phyloP scores from a whole-genome alignment of 1,284 basidiomycete species.

The Waitea zeae region DNA sequence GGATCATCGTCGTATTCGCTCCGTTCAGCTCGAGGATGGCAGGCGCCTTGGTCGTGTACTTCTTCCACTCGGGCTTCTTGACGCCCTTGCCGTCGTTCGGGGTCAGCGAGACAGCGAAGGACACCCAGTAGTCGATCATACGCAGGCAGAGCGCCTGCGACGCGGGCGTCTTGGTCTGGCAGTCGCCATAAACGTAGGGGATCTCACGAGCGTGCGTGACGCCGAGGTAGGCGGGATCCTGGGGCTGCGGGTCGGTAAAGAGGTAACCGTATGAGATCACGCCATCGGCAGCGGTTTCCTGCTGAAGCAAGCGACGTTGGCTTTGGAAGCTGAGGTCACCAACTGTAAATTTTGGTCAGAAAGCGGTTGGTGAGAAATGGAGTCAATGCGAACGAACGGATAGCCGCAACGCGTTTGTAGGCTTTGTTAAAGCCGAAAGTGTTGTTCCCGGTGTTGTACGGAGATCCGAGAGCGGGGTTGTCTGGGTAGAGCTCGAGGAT shows the following conservation, averaged over 20 bases:
- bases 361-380: no score
- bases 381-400: no score
- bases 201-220: no score
- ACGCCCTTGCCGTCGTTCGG: conserved; percentile 1
- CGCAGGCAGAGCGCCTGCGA: background rate
- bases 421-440: conserved; percentile 8
- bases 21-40: conserved; percentile 19
- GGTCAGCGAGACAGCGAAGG: conserved; percentile 2
- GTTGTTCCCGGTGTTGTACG: conserved; percentile 10
- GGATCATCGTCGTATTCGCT: conserved; percentile 17
- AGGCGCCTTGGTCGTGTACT: no score
- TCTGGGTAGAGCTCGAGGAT: conserved; percentile 9
- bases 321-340: background rate
- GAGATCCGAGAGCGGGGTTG: conserved; percentile 9
- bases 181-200: no score
- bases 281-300: background rate
- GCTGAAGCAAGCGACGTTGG: background rate
- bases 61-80: no score
- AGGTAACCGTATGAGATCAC: conserved; percentile 1
- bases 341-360: background rate
- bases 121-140: conserved; percentile 5
- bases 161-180: background rate
- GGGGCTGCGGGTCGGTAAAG: conserved; percentile 1
- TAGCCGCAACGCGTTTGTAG: conserved; percentile 6
- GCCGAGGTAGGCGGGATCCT: background rate